phyloP scores from a whole-genome alignment of 345 rosid genomes.

The Zanthoxylum bungeanum region DNA sequence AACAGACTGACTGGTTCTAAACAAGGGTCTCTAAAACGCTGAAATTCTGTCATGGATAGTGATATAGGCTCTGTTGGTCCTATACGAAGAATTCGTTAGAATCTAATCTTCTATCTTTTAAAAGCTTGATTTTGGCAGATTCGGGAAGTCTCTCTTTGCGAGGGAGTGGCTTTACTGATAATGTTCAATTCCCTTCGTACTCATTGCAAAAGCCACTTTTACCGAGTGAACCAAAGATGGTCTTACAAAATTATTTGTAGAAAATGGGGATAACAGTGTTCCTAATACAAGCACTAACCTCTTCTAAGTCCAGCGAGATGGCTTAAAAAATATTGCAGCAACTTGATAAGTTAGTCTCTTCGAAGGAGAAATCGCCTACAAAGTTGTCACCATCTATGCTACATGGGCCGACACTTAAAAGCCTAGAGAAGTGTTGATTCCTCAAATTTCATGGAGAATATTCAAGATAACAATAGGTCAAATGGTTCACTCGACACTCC shows the following conservation, averaged over 20 bases:
- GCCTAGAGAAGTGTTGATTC: constrained; percentile 65
- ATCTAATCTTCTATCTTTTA: constrained; percentile 52
- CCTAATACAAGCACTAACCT: constrained; percentile 42
- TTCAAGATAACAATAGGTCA: constrained; percentile 32
- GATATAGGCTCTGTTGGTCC: constrained; percentile 79
- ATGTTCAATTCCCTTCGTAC: constrained; percentile 27
- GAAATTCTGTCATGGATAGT: constrained; percentile 74
- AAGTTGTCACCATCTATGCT: constrained; percentile 81
- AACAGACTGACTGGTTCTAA: constrained; percentile 54
- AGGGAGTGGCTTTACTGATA: constrained; percentile 28
- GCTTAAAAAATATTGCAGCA: constrained; percentile 82
- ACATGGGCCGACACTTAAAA: constrained; percentile 71
- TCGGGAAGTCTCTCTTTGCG: constrained; percentile 30
- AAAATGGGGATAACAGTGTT: constrained; percentile 33
- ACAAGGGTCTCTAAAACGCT: constrained; percentile 67
- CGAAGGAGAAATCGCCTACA: constrained; percentile 68
- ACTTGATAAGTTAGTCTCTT: constrained; percentile 56
- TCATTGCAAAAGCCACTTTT: constrained; percentile 26
- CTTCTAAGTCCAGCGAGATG: constrained; percentile 74
- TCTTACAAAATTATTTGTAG: constrained; percentile 25
- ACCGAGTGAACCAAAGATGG: constrained; percentile 27
- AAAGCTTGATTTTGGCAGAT: constrained; percentile 38
- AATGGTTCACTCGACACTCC: constrained; percentile 18
- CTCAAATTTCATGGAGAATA: constrained; percentile 42
- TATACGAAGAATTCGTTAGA: constrained; percentile 87